Percentiles rank a stretch among this genome's conserved stretches.
Evolutionary conservation across 441 rosid species (phyloP).

Genomic region (Cnidoscolus chayamansa): DNA sequence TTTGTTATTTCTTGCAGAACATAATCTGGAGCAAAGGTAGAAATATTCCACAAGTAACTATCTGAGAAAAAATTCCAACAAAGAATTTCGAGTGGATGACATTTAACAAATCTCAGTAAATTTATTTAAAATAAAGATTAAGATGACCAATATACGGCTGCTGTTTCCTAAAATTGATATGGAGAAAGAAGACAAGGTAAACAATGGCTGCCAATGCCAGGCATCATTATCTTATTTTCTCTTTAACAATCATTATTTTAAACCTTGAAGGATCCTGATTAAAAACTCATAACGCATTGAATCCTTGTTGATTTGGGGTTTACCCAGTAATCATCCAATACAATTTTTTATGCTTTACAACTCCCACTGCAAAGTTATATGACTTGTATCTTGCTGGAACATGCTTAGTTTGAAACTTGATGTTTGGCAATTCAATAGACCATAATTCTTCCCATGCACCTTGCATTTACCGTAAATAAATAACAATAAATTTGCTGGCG

Average conservation of each 20-base stretch:
- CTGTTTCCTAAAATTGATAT: background rate
- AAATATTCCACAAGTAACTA: conserved; percentile 16
- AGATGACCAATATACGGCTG: background rate
- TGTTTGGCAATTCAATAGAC: no score
- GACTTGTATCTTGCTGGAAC: no score
- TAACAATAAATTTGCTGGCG: background rate
- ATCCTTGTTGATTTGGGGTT: background rate
- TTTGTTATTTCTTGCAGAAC: conserved; percentile 82
- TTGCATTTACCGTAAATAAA: no score
- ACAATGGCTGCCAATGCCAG: background rate
- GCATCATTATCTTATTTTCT: background rate
- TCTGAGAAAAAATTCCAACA: background rate
- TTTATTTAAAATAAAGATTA: background rate
- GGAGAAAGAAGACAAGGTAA: background rate
- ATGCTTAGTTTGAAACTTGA: no score
- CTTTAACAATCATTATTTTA: background rate
- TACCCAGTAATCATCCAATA: background rate
- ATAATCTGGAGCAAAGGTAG: conserved; percentile 52
- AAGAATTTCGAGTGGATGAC: conserved; percentile 9
- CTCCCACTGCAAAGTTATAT: no score
- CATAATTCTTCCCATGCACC: no score
- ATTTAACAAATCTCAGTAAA: background rate
- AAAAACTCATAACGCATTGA: background rate
- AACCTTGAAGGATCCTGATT: background rate
- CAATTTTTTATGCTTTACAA: no score